Conservation (phyloP, 1,284 basidiomycete species). For the Phlebopus sp. region DNA sequence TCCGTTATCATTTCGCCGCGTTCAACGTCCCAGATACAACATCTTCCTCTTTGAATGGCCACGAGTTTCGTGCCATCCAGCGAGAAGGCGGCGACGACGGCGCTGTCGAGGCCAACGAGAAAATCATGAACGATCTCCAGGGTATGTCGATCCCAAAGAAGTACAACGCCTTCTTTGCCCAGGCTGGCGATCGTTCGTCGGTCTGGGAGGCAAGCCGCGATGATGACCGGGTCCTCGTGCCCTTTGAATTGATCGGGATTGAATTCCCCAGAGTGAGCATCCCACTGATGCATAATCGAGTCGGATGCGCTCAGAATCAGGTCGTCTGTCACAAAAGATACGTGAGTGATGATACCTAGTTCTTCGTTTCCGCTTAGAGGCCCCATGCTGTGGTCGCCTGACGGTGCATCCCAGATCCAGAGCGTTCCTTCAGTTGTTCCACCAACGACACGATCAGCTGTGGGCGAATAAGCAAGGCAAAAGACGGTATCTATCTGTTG, state of each 20-base stretch:
- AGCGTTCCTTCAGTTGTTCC: conserved; percentile 8
- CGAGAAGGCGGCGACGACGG: conserved; percentile 8
- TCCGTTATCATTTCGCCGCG: background rate
- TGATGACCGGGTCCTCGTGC: background rate
- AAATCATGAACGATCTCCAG: conserved; percentile 7
- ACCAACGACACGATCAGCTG: conserved; percentile 10
- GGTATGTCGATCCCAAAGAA: conserved; percentile 16
- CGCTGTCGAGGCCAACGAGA: background rate
- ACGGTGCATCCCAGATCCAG: conserved; percentile 12
- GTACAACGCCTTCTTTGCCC: conserved; percentile 6
- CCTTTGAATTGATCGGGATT: background rate
- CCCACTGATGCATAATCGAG: conserved; percentile 63
- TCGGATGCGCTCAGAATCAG: conserved; percentile 30
- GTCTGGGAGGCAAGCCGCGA: conserved; percentile 7
- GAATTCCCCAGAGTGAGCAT: conserved; percentile 35
- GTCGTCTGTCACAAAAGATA: background rate
- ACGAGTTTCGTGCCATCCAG: conserved; percentile 6
- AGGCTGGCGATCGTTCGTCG: conserved; percentile 2
- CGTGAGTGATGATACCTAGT: background rate
- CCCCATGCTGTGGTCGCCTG: background rate
- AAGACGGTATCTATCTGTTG: background rate
- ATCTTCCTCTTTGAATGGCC: no score
- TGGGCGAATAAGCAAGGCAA: conserved; percentile 12
- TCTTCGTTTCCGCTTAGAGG: conserved; percentile 2
- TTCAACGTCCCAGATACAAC: conserved; percentile 2